Conservation (phyloP, 768 basidiomycete genomes). For the Antrodiella citrinella region DNA sequence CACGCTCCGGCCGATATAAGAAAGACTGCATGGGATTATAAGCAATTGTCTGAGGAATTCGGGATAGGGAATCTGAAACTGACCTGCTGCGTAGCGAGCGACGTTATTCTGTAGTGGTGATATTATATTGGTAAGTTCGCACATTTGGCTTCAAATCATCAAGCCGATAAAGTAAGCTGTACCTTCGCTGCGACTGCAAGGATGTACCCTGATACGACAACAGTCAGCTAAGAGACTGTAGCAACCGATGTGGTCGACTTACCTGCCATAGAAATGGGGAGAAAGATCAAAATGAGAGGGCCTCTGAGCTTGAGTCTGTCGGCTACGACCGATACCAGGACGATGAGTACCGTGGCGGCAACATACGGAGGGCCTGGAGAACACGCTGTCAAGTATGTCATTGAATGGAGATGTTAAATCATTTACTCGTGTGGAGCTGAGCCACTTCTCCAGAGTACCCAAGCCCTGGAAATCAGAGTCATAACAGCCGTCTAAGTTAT, state of each 20-base stretch:
- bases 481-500: background rate
- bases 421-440: slow-evolving; percentile 46
- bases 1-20: slow-evolving; percentile 30
- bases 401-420: too few species aligned
- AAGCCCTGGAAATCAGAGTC: slow-evolving; percentile 28
- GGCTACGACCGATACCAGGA: slow-evolving; percentile 40
- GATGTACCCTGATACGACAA: slow-evolving; percentile 8
- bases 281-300: slow-evolving; percentile 47
- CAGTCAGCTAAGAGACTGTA: background rate
- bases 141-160: too few species aligned
- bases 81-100: slow-evolving; percentile 15
- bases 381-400: too few species aligned
- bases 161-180: background rate
- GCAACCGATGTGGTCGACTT: background rate
- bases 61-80: too few species aligned
- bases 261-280: slow-evolving; percentile 38
- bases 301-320: slow-evolving; percentile 47
- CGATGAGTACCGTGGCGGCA: slow-evolving; percentile 48
- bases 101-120: slow-evolving; percentile 9
- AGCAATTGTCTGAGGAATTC: too few species aligned
- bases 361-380: slow-evolving; percentile 45
- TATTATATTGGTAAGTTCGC: background rate
- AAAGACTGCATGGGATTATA: slow-evolving; percentile 9
- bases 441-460: slow-evolving; percentile 43
- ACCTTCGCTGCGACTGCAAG: slow-evolving; percentile 15